phyloP scores from a whole-genome alignment of 352 stramenopile genomes.

The Discostella stelligera region DNA sequence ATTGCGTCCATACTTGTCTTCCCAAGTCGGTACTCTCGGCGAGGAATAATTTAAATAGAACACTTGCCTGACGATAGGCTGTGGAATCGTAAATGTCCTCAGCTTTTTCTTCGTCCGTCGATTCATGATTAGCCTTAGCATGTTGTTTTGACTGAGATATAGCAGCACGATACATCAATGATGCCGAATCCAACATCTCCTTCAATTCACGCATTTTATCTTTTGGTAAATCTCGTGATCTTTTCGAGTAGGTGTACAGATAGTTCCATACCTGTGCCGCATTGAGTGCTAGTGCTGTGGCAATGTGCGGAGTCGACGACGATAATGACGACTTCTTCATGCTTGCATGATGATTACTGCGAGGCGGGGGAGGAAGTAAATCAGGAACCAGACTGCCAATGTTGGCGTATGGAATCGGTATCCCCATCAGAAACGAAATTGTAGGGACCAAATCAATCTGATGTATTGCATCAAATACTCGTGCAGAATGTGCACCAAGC shows the following conservation, averaged over 20 bases:
- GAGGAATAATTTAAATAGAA: slow-evolving; percentile 78
- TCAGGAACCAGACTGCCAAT: slow-evolving; percentile 91
- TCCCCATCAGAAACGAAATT: slow-evolving; percentile 89
- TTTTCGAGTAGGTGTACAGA: slow-evolving; percentile 69
- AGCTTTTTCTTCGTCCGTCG: neutral
- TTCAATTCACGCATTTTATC: slow-evolving; percentile 60
- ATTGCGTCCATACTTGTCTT: slow-evolving; percentile 78
- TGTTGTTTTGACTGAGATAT: slow-evolving; percentile 38
- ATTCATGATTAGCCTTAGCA: slow-evolving; percentile 21
- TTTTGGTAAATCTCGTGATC: slow-evolving; percentile 61
- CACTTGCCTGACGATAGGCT: slow-evolving; percentile 60
- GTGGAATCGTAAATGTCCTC: slow-evolving; percentile 33
- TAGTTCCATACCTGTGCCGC: slow-evolving; percentile 80
- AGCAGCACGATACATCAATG: slow-evolving; percentile 53
- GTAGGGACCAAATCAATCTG: slow-evolving; percentile 97
- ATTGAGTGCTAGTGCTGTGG: slow-evolving; percentile 73
- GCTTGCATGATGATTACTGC: slow-evolving; percentile 51
- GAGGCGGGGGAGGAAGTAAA: slow-evolving; percentile 80
- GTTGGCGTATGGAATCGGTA: slow-evolving; percentile 95
- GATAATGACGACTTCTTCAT: slow-evolving; percentile 82
- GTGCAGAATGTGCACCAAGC: slow-evolving; percentile 11
- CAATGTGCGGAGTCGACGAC: slow-evolving; percentile 41
- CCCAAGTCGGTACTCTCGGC: slow-evolving; percentile 67
- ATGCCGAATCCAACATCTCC: slow-evolving; percentile 60
- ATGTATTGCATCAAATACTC: slow-evolving; percentile 64